Evolutionary conservation across 139 green algal genomes (phyloP).

Genomic region (Gonium pectorale): DNA sequence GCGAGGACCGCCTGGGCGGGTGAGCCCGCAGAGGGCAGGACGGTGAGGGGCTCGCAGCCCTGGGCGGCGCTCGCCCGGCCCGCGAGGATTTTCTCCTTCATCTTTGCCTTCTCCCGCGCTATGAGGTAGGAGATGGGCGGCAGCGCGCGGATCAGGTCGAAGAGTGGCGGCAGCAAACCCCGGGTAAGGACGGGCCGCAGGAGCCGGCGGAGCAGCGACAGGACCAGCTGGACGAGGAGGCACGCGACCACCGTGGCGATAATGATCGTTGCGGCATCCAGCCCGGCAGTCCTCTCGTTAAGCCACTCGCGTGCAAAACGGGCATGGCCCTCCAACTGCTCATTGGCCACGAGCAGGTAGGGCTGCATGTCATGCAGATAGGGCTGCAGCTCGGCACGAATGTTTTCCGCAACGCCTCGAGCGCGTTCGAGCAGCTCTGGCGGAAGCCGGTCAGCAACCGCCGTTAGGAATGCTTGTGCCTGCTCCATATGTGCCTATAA

Average conservation of each 20-base stretch:
- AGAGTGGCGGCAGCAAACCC: not conserved
- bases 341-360: too few species aligned
- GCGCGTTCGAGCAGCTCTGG: not conserved
- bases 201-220: not conserved
- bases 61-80: not conserved
- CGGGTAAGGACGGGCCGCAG: not conserved
- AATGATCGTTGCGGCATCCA: not conserved
- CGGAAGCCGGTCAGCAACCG: not conserved
- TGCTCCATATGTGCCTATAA: not conserved
- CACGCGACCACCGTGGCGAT: not conserved
- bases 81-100: not conserved
- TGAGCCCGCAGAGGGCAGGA: not conserved
- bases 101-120: slow-evolving; percentile 34
- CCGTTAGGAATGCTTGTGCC: not conserved
- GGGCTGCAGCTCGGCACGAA: too few species aligned
- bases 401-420: too few species aligned
- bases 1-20: not conserved
- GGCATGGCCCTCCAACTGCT: too few species aligned
- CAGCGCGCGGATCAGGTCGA: not conserved
- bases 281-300: not conserved
- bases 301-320: not conserved
- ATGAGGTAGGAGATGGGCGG: not conserved
- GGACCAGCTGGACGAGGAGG: not conserved
- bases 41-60: not conserved
- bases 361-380: too few species aligned